Evolutionary conservation across 2,329 filamentous ascomycete genomes (phyloP).

Genomic region (Pseudogymnoascus pannorum): DNA sequence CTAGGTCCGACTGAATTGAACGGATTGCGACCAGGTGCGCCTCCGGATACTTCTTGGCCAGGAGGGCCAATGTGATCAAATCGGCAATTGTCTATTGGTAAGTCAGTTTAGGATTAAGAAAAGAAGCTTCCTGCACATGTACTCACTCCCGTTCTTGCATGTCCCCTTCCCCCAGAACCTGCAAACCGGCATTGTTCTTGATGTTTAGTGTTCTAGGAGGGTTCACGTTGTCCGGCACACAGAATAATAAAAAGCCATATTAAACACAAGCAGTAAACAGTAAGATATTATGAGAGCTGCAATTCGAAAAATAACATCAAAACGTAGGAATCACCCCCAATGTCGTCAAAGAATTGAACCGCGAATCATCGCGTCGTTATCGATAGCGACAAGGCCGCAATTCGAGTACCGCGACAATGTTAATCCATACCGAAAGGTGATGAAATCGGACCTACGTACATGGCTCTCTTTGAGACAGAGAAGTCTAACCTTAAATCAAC

Average conservation of each 20-base stretch:
- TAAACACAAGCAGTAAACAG: background rate
- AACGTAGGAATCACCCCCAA: background rate
- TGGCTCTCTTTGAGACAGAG: background rate
- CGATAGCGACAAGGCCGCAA: slow-evolving; percentile 3
- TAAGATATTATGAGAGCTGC: background rate
- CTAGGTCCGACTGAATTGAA: slow-evolving; percentile 15
- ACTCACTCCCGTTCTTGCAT: slow-evolving; percentile 58
- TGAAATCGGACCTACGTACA: background rate
- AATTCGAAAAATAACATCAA: background rate
- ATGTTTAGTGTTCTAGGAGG: slow-evolving; percentile 34
- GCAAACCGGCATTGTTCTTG: slow-evolving; percentile 35
- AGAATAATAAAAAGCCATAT: background rate
- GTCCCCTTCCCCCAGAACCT: slow-evolving; percentile 57
- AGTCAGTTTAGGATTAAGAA: background rate
- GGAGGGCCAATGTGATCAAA: slow-evolving; percentile 39
- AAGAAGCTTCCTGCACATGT: background rate
- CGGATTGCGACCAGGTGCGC: slow-evolving; percentile 11
- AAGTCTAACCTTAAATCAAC: slow-evolving; percentile 4
- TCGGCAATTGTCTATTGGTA: slow-evolving; percentile 40
- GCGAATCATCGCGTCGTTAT: slow-evolving; percentile 5
- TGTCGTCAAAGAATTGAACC: background rate
- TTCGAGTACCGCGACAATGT: slow-evolving; percentile 1
- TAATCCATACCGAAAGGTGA: slow-evolving; percentile 1
- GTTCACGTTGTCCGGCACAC: background rate
- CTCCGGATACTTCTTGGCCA: slow-evolving; percentile 3